phyloP scores from a whole-genome alignment of 495 filamentous ascomycete genomes.

The Trichoderma parareesei region DNA sequence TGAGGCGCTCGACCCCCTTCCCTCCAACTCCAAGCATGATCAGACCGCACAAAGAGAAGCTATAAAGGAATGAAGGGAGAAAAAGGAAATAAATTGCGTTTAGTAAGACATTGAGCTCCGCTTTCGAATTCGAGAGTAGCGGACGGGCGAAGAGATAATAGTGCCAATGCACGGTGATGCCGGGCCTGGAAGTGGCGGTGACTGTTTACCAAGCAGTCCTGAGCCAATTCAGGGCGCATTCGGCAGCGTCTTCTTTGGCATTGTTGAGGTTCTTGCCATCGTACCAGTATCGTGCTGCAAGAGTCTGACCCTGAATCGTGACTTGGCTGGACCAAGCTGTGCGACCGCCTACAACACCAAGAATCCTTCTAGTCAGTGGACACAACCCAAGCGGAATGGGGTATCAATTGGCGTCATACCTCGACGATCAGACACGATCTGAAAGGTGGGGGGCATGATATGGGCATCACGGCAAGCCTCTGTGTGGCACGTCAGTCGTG shows the following conservation, averaged over 20 bases:
- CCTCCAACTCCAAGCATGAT: not conserved
- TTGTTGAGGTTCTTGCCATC: conserved; percentile 80
- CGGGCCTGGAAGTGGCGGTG: not conserved
- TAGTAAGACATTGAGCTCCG: not conserved
- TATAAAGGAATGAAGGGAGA: not conserved
- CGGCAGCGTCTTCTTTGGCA: conserved; percentile 84
- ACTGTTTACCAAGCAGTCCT: not conserved
- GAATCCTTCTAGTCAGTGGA: conserved; percentile 7
- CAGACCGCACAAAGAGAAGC: not conserved
- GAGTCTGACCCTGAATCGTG: conserved; percentile 43
- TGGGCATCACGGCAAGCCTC: conserved; percentile 53
- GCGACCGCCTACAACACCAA: conserved; percentile 56
- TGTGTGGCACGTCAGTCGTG: conserved; percentile 23
- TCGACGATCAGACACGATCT: conserved; percentile 71
- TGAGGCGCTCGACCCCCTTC: not conserved
- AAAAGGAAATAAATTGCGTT: not conserved
- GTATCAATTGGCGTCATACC: conserved; percentile 40
- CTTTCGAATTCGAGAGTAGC: not conserved
- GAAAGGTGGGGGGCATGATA: conserved; percentile 51
- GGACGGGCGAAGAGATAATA: not conserved
- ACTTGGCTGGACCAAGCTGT: conserved; percentile 84
- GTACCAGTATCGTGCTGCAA: conserved; percentile 80
- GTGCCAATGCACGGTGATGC: not conserved
- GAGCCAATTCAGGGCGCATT: conserved; percentile 55
- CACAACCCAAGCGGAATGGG: not conserved